Percentiles rank a stretch among this genome's conserved stretches.
phyloP scores from a whole-genome alignment of 106 monocot species.

The Acorus gramineus region DNA sequence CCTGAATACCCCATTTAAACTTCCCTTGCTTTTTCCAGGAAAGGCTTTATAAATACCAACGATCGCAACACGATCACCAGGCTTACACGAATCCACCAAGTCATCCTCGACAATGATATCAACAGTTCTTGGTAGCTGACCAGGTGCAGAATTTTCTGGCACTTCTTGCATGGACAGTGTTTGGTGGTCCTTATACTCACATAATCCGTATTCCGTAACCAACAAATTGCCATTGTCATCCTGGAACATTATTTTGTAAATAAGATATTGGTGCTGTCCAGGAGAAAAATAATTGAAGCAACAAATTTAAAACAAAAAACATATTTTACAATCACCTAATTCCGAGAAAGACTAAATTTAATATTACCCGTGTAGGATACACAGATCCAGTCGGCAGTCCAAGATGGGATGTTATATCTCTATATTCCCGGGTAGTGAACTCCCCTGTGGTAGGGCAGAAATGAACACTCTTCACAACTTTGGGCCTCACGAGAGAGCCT shows the following conservation, averaged over 20 bases:
- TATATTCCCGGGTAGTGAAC: slow-evolving; percentile 75
- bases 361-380: slow-evolving; percentile 90
- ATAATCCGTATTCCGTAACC: slow-evolving; percentile 92
- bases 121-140: slow-evolving; percentile 95
- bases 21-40: slow-evolving; percentile 90
- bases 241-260: slow-evolving; percentile 16
- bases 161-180: slow-evolving; percentile 99
- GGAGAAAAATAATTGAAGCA: neutral
- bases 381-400: slow-evolving; percentile 95
- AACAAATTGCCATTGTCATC: slow-evolving; percentile 91
- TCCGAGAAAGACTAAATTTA: neutral
- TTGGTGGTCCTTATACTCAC: slow-evolving; percentile 98
- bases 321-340: no score
- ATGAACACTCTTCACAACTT: slow-evolving; percentile 95
- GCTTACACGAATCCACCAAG: slow-evolving; percentile 93
- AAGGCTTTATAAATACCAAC: slow-evolving; percentile 86
- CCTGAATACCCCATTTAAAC: slow-evolving; percentile 93
- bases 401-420: slow-evolving; percentile 75
- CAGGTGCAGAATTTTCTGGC: slow-evolving; percentile 94
- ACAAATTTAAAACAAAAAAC: neutral
- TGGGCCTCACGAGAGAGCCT: slow-evolving; percentile 98
- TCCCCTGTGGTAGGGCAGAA: slow-evolving; percentile 67
- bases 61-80: slow-evolving; percentile 91
- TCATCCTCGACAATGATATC: slow-evolving; percentile 98
- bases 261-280: no score